Base-by-base conservation (phyloP, 2,329 filamentous ascomycete genomes). In the Colletotrichum camelliae region DNA sequence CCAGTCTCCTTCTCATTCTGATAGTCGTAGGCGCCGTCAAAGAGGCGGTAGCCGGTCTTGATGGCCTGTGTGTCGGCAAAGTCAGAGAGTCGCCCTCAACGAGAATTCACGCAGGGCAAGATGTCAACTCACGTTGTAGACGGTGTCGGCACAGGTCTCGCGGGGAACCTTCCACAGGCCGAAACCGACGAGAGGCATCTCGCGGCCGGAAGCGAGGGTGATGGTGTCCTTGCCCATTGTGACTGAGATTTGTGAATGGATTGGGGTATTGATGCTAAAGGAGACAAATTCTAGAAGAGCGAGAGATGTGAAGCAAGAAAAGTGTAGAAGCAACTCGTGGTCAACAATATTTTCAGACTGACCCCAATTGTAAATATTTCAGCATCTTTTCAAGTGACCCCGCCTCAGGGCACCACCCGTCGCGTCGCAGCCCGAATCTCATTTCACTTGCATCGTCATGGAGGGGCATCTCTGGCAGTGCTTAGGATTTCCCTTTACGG, bases 161-260 rank as follows among this genome's bases (percentile, higher is more conserved):
- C 79, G 78, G 81, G 89, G 90, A 72, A 94, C 92, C 84, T 94
- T 94, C 93, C 93, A 95, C 52, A 94, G 87, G 68, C 91, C 91
- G 81, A 92, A 92, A 79, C 91, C 91, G 66, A 93, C 91, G 75
- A 90, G 86, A 64, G 90, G 90, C 90, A 92, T 92, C 77, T 88
- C 80, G 18, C 58, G 81, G 78, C 88, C 88, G 75, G 82, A 86
- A 77, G 85, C 87, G 71, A 89, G 85, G 78, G 86, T 88, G 79
- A 88, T 80, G 24, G 82, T 86, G 65, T 84, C 84, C 86, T 77
- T 77, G 68, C 62, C 75, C 75, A 77, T 77, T 55, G 21, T 69
- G 27, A 27, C 16, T 62, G 21, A n/a, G 2, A 43, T 18, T 16
- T 62, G 37, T 31, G 27, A 24, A 21, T 15, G 37, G 13, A 7